These are phyloP conservation scores for Clarkia xantiana DNA, from an alignment of 345 rosid genomes.

Conservation along the genomic window DNA sequence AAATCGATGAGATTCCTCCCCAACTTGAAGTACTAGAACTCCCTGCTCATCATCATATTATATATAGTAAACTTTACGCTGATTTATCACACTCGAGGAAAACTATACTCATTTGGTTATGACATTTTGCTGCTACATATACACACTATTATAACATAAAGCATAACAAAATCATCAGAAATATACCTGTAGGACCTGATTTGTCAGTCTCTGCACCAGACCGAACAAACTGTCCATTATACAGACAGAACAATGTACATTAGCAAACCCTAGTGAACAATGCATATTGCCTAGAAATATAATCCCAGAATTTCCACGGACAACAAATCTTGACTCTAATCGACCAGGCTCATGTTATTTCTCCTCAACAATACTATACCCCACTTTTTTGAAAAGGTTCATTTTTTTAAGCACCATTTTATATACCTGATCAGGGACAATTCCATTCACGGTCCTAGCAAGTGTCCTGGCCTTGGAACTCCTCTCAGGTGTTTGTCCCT, in stretches of 20 bases:
- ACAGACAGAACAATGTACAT: constrained; percentile 8
- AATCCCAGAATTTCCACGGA: too few species aligned
- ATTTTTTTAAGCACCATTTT: too few species aligned
- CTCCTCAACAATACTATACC: too few species aligned
- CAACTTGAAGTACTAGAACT: constrained; percentile 48
- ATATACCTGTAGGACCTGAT: constrained; percentile 50
- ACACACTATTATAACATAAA: too few species aligned
- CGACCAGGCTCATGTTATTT: too few species aligned
- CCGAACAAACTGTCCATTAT: constrained; percentile 35
- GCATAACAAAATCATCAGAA: too few species aligned
- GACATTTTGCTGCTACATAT: too few species aligned
- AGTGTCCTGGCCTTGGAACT: constrained; percentile 49
- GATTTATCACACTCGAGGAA: too few species aligned
- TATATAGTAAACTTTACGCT: background rate
- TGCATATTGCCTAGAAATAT: too few species aligned
- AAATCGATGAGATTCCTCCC: constrained; percentile 87
- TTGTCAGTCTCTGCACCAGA: constrained; percentile 49
- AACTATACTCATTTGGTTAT: too few species aligned
- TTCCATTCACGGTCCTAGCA: constrained; percentile 80
- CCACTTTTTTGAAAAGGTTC: background rate
- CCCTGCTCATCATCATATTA: constrained; percentile 25
- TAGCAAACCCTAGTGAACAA: too few species aligned
- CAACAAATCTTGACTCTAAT: too few species aligned
- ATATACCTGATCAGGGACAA: constrained; percentile 71
- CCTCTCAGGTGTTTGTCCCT: constrained; percentile 55